These are phyloP conservation scores for Curvularia sp. DNA, from an alignment of 2,329 filamentous ascomycete genomes.

Conservation along the genomic window DNA sequence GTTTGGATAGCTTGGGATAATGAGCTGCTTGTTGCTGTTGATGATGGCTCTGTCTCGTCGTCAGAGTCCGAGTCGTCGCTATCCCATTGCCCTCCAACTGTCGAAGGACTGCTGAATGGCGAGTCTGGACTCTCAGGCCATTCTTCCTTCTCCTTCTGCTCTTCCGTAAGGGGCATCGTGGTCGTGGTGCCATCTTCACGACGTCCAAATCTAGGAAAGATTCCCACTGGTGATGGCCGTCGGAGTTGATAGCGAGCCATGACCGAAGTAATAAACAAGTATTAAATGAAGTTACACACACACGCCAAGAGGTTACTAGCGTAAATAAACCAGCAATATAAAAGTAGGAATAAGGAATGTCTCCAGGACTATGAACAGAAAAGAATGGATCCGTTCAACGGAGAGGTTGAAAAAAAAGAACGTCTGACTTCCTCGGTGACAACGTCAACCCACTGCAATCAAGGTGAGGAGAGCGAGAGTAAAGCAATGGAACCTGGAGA, in stretches of 20 bases:
- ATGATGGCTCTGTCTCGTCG: conserved; percentile 21
- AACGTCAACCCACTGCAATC: conserved; percentile 23
- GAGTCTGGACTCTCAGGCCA: conserved; percentile 38
- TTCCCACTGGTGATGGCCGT: conserved; percentile 37
- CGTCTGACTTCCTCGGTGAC: conserved; percentile 24
- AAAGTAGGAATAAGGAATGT: conserved; percentile 22
- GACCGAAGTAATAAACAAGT: conserved; percentile 9
- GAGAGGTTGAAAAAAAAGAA: conserved; percentile 30
- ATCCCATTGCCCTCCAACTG: conserved; percentile 7
- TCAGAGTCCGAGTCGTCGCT: conserved; percentile 21
- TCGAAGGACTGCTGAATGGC: conserved; percentile 26
- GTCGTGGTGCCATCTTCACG: conserved; percentile 31
- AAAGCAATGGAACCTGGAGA: conserved; percentile 33
- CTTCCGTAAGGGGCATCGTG: conserved; percentile 10
- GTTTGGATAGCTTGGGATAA: conserved; percentile 6
- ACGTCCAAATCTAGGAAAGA: conserved; percentile 25
- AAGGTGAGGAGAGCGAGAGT: conserved; percentile 27
- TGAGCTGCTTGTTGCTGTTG: conserved; percentile 14
- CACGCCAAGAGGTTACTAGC: conserved; percentile 13
- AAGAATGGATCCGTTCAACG: conserved; percentile 43
- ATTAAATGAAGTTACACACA: conserved; percentile 18
- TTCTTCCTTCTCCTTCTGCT: conserved; percentile 14
- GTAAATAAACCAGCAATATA: conserved; percentile 13
- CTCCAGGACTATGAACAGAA: conserved; percentile 41
- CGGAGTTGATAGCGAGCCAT: conserved; percentile 42